A percentile compares a stretch with the other conserved stretches of the same genome.
phyloP scores from a whole-genome alignment of 805 yeast species.

The Metschnikowia lunata region DNA sequence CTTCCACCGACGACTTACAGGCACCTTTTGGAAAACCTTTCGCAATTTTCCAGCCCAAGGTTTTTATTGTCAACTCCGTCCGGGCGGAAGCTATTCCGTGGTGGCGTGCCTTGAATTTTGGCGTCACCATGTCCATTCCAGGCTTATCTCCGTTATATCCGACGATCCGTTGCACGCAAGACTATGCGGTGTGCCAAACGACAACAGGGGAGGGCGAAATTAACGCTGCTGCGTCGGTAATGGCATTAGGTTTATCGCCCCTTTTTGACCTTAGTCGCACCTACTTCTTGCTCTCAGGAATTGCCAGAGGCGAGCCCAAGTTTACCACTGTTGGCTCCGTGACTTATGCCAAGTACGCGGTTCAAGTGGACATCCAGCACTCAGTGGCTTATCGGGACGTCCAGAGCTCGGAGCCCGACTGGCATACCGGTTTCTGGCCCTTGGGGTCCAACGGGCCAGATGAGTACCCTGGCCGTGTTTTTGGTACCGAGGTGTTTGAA shows the following conservation, averaged over 20 bases:
- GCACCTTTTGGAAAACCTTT: conserved; percentile 26
- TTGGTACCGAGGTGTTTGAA: conserved; percentile 65
- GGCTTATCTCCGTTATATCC: conserved; percentile 64
- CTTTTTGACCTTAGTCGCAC: conserved; percentile 54
- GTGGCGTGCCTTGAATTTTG: conserved; percentile 44
- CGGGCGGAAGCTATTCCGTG: conserved; percentile 48
- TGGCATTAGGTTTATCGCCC: conserved; percentile 52
- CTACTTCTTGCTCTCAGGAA: conserved; percentile 60
- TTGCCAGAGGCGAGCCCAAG: conserved; percentile 59
- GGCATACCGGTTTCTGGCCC: conserved; percentile 58
- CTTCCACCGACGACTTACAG: conserved; percentile 14
- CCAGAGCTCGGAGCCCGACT: conserved; percentile 33
- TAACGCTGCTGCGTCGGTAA: conserved; percentile 57
- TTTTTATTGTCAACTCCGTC: conserved; percentile 53
- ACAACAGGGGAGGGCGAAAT: conserved; percentile 70
- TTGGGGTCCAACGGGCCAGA: conserved; percentile 47
- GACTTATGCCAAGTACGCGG: conserved; percentile 55
- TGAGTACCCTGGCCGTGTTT: conserved; percentile 48
- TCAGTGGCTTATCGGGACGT: conserved; percentile 45
- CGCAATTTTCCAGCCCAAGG: conserved; percentile 47
- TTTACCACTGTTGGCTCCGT: conserved; percentile 56
- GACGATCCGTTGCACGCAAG: conserved; percentile 47
- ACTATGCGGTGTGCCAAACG: conserved; percentile 52
- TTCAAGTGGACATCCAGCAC: conserved; percentile 57
- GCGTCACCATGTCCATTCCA: conserved; percentile 57